A percentile compares a stretch with the other conserved stretches of the same genome.
These are phyloP conservation scores for Ogataea ganodermae DNA, from an alignment of 805 yeast species.

Conservation along the genomic window DNA sequence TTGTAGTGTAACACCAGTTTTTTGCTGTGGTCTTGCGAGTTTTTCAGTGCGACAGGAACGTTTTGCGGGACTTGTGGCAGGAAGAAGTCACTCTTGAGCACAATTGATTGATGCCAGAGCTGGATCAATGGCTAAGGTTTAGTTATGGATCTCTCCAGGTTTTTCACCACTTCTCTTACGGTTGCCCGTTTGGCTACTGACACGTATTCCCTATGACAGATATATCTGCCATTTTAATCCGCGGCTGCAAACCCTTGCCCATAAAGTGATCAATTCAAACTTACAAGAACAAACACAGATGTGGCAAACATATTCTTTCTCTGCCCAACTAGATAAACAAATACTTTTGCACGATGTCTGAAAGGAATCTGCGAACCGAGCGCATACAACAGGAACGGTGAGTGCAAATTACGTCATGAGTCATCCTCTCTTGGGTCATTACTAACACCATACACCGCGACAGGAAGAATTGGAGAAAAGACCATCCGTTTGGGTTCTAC, in stretches of 20 bases:
- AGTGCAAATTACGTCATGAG: constrained; percentile 23
- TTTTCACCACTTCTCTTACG: constrained; percentile 10
- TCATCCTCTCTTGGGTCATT: not conserved
- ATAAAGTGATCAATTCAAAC: too few relatives aligned
- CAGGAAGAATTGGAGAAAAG: constrained; percentile 96
- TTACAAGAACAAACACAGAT: too few relatives aligned
- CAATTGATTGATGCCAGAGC: too few relatives aligned
- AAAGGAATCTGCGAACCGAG: constrained; percentile 57
- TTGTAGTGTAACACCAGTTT: not conserved
- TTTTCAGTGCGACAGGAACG: too few relatives aligned
- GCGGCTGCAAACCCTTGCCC: too few relatives aligned
- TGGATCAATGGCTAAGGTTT: not conserved
- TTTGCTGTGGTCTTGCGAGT: not conserved
- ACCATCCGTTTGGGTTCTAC: constrained; percentile 95
- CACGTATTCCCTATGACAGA: constrained; percentile 13
- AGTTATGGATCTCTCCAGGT: not conserved
- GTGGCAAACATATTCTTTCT: too few relatives aligned
- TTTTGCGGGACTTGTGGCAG: too few relatives aligned
- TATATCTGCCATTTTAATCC: constrained; percentile 1
- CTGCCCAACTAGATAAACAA: not conserved
- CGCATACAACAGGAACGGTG: constrained; percentile 87
- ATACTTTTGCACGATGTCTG: constrained; percentile 20
- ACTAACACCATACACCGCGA: constrained; percentile 1
- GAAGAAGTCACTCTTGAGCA: too few relatives aligned
- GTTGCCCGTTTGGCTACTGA: constrained; percentile 14